These are phyloP conservation scores for Tricholoma saponaceum DNA, from an alignment of 768 basidiomycete genomes.

Conservation along the genomic window DNA sequence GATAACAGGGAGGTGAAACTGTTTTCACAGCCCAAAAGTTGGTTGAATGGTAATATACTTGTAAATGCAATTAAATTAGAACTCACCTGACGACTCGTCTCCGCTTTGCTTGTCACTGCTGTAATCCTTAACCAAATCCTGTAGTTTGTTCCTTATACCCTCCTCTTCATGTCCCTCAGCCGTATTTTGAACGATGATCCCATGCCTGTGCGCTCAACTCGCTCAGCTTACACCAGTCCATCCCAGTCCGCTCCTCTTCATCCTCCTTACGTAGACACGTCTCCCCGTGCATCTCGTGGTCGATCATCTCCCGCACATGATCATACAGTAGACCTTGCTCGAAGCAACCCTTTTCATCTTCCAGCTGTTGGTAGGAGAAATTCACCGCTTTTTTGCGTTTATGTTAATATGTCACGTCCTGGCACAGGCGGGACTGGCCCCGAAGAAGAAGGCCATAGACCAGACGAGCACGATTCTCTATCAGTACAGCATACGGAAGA, in stretches of 20 bases:
- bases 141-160: not conserved
- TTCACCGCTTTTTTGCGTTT: not conserved
- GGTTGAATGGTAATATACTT: not conserved
- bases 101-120: not conserved
- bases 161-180: slow-evolving; percentile 62
- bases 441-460: not conserved
- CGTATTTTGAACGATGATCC: slow-evolving; percentile 79
- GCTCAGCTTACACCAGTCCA: slow-evolving; percentile 27
- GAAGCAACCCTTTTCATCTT: slow-evolving; percentile 6
- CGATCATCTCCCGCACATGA: slow-evolving; percentile 20
- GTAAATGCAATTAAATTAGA: not conserved
- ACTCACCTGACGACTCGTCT: not conserved
- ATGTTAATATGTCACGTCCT: not conserved
- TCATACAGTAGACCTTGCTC: slow-evolving; percentile 2
- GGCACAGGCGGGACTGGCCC: not conserved
- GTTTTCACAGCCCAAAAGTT: not conserved
- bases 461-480: not conserved
- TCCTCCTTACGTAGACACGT: slow-evolving; percentile 11
- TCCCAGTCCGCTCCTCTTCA: slow-evolving; percentile 19
- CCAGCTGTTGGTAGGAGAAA: slow-evolving; percentile 5
- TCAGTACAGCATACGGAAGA: not conserved
- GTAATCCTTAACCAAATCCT: not conserved
- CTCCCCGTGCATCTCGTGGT: slow-evolving; percentile 15
- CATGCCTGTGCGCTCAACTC: slow-evolving; percentile 30
- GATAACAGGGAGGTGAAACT: not conserved